Conservation (phyloP, 2,329 filamentous ascomycete species). For the Emmonsia crescens region DNA sequence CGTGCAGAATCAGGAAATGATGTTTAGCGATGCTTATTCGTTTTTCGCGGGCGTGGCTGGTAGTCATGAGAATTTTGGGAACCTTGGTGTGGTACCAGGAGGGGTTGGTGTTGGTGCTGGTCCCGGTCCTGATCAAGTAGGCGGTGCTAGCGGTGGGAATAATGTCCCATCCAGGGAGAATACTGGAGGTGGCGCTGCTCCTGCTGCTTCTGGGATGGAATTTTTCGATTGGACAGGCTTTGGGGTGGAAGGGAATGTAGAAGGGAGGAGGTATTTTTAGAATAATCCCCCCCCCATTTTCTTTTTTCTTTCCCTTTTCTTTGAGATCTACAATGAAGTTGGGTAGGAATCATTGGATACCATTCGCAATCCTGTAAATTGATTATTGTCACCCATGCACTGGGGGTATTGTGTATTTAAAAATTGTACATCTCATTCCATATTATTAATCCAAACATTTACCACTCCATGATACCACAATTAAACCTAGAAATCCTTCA, state of each 20-base stretch:
- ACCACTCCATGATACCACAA: neutral
- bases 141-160: neutral
- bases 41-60: neutral
- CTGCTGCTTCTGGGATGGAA: neutral
- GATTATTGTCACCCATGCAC: neutral
- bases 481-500: neutral
- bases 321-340: neutral
- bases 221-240: neutral
- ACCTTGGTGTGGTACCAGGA: neutral
- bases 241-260: neutral
- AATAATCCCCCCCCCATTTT: too few relatives aligned
- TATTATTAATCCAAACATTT: neutral
- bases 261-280: neutral
- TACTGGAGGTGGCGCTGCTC: neutral
- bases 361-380: neutral
- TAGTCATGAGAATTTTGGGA: neutral
- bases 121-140: neutral
- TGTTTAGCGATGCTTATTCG: slow-evolving; percentile 2
- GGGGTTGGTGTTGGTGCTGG: neutral
- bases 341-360: neutral
- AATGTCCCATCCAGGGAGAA: neutral
- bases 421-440: neutral
- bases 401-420: neutral
- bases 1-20: slow-evolving; percentile 1
- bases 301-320: neutral